Percentiles rank a stretch among this genome's conserved stretches.
These are phyloP conservation scores for Leccinellum rugosiceps DNA, from an alignment of 768 basidiomycete species.

Conservation along the genomic window DNA sequence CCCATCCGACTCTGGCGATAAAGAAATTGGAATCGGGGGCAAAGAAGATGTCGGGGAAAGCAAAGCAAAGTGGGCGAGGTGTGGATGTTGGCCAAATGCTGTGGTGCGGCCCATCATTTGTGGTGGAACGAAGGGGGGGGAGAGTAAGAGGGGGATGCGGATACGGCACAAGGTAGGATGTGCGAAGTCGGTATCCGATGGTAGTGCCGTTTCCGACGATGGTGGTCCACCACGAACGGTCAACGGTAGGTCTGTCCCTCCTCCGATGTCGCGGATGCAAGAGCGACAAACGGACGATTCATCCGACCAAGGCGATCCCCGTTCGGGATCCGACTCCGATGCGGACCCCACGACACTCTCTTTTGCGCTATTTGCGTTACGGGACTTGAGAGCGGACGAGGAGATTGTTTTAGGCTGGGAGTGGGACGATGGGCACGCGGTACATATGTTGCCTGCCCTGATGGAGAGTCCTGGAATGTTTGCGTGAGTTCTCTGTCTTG, in stretches of 20 bases:
- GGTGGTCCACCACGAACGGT: conserved; percentile 3
- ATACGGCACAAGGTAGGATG: conserved; percentile 20
- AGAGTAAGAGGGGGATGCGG: conserved; percentile 17
- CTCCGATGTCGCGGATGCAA: conserved; percentile 5
- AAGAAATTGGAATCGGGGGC: background rate
- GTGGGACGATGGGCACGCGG: conserved; percentile 90
- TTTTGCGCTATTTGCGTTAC: conserved; percentile 79
- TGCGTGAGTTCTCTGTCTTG: conserved; percentile 43
- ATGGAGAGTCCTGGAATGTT: conserved; percentile 55
- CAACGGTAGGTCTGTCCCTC: conserved; percentile 10
- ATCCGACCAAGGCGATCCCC: conserved; percentile 19
- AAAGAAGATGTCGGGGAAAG: conserved; percentile 38
- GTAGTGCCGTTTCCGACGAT: background rate
- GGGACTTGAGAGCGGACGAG: conserved; percentile 72
- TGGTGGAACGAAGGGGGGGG: conserved; percentile 16
- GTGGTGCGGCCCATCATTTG: conserved; percentile 45
- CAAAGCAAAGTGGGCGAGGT: conserved; percentile 53
- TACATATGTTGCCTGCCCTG: conserved; percentile 73
- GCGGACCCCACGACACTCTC: conserved; percentile 41
- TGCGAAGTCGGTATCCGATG: conserved; percentile 4
- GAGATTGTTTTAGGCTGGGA: conserved; percentile 94
- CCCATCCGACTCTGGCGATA: conserved; percentile 20
- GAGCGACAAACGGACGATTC: conserved; percentile 11
- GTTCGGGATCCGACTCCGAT: conserved; percentile 16
- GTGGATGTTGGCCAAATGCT: conserved; percentile 53